These are phyloP conservation scores for Arabis alpina DNA, from an alignment of 345 rosid genomes.

Conservation along the genomic window DNA sequence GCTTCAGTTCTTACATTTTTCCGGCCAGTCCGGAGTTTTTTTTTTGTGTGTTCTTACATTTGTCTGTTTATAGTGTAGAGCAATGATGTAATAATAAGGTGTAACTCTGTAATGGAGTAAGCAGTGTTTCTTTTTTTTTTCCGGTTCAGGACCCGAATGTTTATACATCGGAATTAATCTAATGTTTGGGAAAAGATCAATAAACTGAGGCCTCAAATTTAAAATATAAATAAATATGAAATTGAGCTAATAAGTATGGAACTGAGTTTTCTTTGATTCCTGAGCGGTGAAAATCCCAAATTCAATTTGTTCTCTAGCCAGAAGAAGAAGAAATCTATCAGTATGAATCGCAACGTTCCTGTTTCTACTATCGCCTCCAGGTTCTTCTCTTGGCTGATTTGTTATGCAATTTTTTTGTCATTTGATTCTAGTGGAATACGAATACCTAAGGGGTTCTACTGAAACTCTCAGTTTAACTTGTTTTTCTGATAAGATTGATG, in stretches of 20 bases:
- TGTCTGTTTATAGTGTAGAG: no score
- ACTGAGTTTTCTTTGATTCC: no score
- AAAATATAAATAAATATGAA: neutral
- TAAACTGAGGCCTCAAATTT: neutral
- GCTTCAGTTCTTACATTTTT: constrained; percentile 14
- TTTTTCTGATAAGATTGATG: no score
- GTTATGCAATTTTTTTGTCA: neutral
- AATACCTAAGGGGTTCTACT: no score
- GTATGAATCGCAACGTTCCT: neutral
- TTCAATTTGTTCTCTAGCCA: neutral
- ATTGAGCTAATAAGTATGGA: neutral
- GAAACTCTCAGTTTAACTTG: no score
- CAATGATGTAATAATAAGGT: neutral
- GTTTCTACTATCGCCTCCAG: neutral
- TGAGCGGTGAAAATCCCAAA: neutral
- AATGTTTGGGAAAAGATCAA: neutral
- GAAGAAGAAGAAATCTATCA: neutral
- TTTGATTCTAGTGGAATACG: neutral
- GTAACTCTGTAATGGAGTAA: neutral
- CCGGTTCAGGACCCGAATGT: neutral
- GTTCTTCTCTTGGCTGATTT: neutral
- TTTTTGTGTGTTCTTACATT: neutral
- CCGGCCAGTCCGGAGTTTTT: constrained; percentile 2
- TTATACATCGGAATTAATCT: neutral
- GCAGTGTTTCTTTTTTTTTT: neutral